Evolutionary conservation across 2,329 filamentous ascomycete species (phyloP).

Genomic region (Fusarium torreyae): DNA sequence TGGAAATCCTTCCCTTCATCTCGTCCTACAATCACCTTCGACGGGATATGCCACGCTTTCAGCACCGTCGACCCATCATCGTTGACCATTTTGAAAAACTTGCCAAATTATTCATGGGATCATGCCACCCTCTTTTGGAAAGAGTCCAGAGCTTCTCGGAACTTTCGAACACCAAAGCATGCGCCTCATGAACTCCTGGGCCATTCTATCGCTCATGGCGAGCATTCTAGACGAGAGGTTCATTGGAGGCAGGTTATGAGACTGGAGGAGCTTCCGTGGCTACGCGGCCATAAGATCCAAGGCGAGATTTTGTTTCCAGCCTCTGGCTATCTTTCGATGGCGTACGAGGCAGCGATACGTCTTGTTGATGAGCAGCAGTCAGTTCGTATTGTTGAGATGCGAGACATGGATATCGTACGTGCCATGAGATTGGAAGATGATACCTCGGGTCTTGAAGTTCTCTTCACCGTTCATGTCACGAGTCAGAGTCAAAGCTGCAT

Average conservation of each 20-base stretch:
- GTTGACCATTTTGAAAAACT: background rate
- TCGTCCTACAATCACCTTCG: background rate
- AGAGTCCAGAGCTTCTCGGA: background rate
- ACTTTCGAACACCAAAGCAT: background rate
- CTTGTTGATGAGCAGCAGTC: constrained; percentile 1
- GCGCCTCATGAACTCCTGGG: background rate
- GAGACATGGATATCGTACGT: constrained; percentile 1
- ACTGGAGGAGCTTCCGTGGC: no score
- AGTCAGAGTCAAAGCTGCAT: background rate
- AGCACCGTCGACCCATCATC: no score
- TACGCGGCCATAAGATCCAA: no score
- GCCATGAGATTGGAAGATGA: background rate
- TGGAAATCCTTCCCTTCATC: background rate
- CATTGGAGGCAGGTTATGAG: no score
- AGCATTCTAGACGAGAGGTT: no score
- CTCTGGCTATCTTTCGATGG: background rate
- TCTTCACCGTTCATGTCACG: constrained; percentile 1
- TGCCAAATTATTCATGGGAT: constrained; percentile 3
- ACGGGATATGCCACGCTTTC: background rate
- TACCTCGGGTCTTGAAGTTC: constrained; percentile 1
- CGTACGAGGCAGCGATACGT: background rate
- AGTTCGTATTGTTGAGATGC: constrained; percentile 1
- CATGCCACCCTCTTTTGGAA: constrained; percentile 2
- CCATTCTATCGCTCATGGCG: no score
- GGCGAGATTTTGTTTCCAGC: no score